phyloP scores from a whole-genome alignment of 345 rosid genomes.

The Turnera subulata region DNA sequence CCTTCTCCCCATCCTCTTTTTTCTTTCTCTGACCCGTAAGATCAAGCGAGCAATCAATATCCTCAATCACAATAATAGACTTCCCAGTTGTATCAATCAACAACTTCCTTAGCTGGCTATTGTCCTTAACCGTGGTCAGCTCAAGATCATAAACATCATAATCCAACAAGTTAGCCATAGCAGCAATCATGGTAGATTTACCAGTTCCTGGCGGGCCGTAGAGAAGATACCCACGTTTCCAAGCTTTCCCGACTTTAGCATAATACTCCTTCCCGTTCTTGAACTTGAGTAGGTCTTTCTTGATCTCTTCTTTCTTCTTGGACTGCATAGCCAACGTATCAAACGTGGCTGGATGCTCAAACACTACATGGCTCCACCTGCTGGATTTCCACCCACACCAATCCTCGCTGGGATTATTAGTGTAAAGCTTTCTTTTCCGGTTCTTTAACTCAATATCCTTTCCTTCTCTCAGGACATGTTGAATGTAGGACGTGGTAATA shows the following conservation, averaged over 20 bases:
- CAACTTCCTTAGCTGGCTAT: too few species aligned
- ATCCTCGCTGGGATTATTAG: conserved; percentile 10
- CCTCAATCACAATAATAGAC: too few species aligned
- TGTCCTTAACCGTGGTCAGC: too few species aligned
- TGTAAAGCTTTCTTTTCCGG: conserved; percentile 16
- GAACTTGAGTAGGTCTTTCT: conserved; percentile 53
- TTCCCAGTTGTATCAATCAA: too few species aligned
- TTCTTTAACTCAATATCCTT: conserved; percentile 8
- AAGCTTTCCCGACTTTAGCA: too few species aligned
- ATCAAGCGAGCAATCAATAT: too few species aligned
- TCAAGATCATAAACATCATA: too few species aligned
- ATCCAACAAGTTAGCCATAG: too few species aligned
- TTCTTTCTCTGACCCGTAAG: neutral
- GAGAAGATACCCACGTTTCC: too few species aligned
- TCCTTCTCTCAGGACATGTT: conserved; percentile 15
- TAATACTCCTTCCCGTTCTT: neutral
- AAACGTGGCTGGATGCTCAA: conserved; percentile 8
- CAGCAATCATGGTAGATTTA: too few species aligned
- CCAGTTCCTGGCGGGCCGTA: too few species aligned
- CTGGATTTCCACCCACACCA: neutral
- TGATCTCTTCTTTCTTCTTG: conserved; percentile 33
- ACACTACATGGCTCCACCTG: conserved; percentile 12
- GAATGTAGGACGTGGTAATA: neutral
- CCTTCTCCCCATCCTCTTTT: too few species aligned
- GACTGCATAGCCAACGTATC: conserved; percentile 48